Conservation (phyloP, 805 yeast genomes). For the Kluyveromyces starmeri region DNA sequence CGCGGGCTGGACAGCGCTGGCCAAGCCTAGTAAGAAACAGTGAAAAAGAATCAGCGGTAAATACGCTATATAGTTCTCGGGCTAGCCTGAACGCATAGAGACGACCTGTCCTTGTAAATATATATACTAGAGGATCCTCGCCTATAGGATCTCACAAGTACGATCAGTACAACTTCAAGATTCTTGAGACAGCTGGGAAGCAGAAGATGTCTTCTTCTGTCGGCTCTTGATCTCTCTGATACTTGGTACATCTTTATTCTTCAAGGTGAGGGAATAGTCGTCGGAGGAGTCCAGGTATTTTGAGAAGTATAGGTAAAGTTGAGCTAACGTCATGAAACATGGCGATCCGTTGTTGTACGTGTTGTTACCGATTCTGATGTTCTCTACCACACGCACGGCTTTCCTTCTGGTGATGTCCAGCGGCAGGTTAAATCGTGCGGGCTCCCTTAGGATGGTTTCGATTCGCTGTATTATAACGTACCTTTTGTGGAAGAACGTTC, state of each 20-base stretch:
- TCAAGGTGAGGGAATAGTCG: conserved; percentile 18
- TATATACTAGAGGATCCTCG: no score
- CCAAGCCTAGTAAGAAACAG: neutral
- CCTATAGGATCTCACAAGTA: no score
- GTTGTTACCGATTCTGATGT: conserved; percentile 25
- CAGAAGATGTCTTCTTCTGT: conserved; percentile 6
- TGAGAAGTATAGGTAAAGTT: conserved; percentile 21
- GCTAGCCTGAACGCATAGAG: no score
- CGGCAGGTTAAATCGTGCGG: conserved; percentile 16
- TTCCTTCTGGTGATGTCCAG: conserved; percentile 11
- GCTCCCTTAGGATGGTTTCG: conserved; percentile 16
- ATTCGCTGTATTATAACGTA: conserved; percentile 21
- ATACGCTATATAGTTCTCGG: no score
- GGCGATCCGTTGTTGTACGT: conserved; percentile 13
- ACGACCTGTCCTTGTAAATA: no score
- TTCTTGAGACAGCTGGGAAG: neutral
- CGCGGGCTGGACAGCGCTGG: conserved; percentile 11
- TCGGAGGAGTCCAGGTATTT: conserved; percentile 17
- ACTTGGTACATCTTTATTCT: conserved; percentile 14
- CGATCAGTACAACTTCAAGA: no score
- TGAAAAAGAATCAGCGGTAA: no score
- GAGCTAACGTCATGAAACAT: conserved; percentile 18
- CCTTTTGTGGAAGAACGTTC: conserved; percentile 23
- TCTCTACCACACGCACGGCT: conserved; percentile 22
- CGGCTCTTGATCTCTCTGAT: conserved; percentile 6